phyloP scores from a whole-genome alignment of 2,329 filamentous ascomycete genomes.

The Chalaropsis thielavioides region DNA sequence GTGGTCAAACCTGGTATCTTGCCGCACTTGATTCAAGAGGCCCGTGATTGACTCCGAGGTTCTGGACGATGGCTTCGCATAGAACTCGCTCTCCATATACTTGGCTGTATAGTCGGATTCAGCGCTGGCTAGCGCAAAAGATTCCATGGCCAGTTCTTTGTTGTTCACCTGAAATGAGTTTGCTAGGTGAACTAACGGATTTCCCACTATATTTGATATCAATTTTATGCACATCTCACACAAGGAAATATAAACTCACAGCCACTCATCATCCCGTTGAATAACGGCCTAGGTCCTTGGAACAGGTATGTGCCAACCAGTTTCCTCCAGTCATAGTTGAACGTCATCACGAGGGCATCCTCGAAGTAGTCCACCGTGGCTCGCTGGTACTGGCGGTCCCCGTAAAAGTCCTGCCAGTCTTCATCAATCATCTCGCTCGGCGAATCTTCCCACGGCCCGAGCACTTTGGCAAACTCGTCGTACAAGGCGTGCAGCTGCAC shows the following conservation, averaged over 20 bases:
- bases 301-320: slow-evolving; percentile 67
- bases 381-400: slow-evolving; percentile 67
- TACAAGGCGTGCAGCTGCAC: slow-evolving; percentile 68
- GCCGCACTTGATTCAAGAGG: slow-evolving; percentile 53
- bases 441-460: slow-evolving; percentile 72
- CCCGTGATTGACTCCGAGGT: slow-evolving; percentile 49
- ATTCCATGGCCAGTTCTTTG: slow-evolving; percentile 78
- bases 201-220: slow-evolving; percentile 46
- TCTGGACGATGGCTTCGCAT: slow-evolving; percentile 49
- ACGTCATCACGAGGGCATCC: slow-evolving; percentile 60
- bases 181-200: slow-evolving; percentile 88
- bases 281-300: slow-evolving; percentile 56
- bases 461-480: slow-evolving; percentile 53
- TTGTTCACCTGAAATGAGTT: slow-evolving; percentile 83
- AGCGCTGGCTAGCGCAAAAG: slow-evolving; percentile 51
- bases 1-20: slow-evolving; percentile 55
- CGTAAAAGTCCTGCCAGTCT: slow-evolving; percentile 79
- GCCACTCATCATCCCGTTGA: slow-evolving; percentile 66
- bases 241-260: slow-evolving; percentile 37
- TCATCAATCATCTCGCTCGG: slow-evolving; percentile 68
- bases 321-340: slow-evolving; percentile 71
- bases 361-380: slow-evolving; percentile 94
- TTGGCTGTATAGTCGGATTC: slow-evolving; percentile 47
- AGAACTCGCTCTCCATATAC: slow-evolving; percentile 57
- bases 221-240: background rate